These are phyloP conservation scores for Alternaria longipes DNA, from an alignment of 2,329 filamentous ascomycete genomes.

Conservation along the genomic window DNA sequence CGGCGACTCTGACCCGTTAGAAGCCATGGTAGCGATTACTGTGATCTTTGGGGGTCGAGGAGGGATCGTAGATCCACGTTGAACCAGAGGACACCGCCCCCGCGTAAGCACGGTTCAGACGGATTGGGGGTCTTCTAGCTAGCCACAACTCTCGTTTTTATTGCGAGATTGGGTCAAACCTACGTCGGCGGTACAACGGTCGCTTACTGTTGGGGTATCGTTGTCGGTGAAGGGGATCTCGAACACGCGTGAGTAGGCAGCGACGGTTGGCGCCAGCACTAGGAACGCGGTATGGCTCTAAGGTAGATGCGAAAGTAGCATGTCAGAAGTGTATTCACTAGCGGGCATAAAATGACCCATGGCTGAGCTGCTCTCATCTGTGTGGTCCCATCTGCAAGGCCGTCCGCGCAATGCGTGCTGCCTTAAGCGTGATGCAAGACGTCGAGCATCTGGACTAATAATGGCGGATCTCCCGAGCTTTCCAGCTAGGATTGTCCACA, in stretches of 20 bases:
- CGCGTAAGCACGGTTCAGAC: conserved; percentile 30
- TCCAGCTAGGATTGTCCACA: conserved; percentile 11
- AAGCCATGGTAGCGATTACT: conserved; percentile 37
- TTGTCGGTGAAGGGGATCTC: conserved; percentile 7
- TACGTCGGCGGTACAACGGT: conserved; percentile 8
- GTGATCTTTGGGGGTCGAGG: conserved; percentile 9
- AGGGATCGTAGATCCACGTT: conserved; percentile 17
- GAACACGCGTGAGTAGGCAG: conserved; percentile 18
- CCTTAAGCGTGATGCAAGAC: conserved; percentile 28
- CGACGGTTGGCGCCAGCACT: conserved; percentile 14
- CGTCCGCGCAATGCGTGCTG: conserved; percentile 30
- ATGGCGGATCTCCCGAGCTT: conserved; percentile 33
- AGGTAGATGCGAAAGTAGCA: conserved; percentile 4
- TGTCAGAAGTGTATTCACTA: conserved; percentile 9
- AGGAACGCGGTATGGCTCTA: conserved; percentile 9
- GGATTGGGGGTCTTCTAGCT: conserved; percentile 1
- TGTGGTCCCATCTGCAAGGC: conserved; percentile 26
- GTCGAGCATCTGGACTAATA: conserved; percentile 38
- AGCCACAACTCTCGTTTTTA: conserved; percentile 1
- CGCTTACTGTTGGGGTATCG: neutral
- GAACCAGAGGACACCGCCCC: conserved; percentile 13
- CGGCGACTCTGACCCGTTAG: conserved; percentile 44
- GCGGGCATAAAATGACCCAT: conserved; percentile 15
- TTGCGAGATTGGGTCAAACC: neutral
- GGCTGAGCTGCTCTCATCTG: conserved; percentile 24